phyloP scores from a whole-genome alignment of 306 rosid species.

The Psophocarpus tetragonolobus region DNA sequence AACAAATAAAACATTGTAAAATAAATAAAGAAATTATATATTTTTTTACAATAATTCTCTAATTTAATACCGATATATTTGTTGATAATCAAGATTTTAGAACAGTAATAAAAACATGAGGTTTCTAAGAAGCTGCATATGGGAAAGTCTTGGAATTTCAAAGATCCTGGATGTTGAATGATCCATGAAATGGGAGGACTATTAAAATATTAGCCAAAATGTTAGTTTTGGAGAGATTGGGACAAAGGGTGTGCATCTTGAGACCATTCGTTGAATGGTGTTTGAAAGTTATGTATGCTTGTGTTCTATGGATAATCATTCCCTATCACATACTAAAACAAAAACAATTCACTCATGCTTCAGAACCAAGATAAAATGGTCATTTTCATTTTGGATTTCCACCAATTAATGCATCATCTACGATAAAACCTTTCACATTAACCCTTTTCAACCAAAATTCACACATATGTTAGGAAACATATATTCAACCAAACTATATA shows the following conservation, averaged over 20 bases:
- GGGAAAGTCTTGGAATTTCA: slow-evolving; percentile 17
- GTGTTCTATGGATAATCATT: slow-evolving; percentile 26
- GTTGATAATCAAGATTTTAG: neutral
- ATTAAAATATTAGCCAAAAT: slow-evolving; percentile 44
- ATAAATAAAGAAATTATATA: too few species aligned
- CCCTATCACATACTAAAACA: neutral
- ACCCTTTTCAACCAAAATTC: neutral
- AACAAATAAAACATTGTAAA: too few species aligned
- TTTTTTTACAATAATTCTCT: too few species aligned
- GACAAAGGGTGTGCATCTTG: slow-evolving; percentile 53
- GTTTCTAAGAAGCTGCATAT: slow-evolving; percentile 44
- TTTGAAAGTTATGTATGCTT: slow-evolving; percentile 27
- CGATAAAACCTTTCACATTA: slow-evolving; percentile 54
- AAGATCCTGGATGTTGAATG: slow-evolving; percentile 32
- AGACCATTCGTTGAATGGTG: slow-evolving; percentile 45
- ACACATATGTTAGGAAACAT: too few species aligned
- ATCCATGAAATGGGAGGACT: slow-evolving; percentile 40
- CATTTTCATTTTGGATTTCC: slow-evolving; percentile 39
- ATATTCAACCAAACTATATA: too few species aligned
- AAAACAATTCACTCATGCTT: slow-evolving; percentile 21
- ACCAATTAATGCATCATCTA: slow-evolving; percentile 11
- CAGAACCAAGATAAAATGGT: slow-evolving; percentile 6
- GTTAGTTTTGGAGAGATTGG: slow-evolving; percentile 39
- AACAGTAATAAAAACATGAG: neutral
- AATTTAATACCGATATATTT: neutral